A percentile compares a stretch with the other conserved stretches of the same genome.
phyloP scores from a whole-genome alignment of 1,139 yeast genomes.

The Meyerozyma sp. region DNA sequence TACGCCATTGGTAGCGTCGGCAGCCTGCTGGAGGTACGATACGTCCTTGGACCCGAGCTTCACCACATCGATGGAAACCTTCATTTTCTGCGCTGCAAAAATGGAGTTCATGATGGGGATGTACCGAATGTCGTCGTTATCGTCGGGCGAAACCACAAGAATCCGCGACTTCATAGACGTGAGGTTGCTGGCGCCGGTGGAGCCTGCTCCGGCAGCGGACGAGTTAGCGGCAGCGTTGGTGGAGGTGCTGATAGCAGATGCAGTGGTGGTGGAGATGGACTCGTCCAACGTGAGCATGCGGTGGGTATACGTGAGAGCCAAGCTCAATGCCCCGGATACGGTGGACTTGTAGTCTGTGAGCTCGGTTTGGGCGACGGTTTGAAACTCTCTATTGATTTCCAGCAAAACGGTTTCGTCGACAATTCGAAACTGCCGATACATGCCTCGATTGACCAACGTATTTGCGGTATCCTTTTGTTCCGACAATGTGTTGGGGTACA shows the following conservation, averaged over 20 bases:
- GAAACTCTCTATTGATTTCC: constrained; percentile 48
- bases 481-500: constrained; percentile 55
- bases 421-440: constrained; percentile 82
- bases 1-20: constrained; percentile 92
- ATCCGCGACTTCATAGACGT: constrained; percentile 62
- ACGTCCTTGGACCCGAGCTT: constrained; percentile 68
- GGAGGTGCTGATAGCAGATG: constrained; percentile 41
- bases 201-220: constrained; percentile 9
- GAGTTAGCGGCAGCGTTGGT: constrained; percentile 19
- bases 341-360: constrained; percentile 29
- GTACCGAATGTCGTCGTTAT: constrained; percentile 70
- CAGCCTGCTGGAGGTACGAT: constrained; percentile 89
- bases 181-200: constrained; percentile 14
- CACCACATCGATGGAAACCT: constrained; percentile 85
- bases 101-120: constrained; percentile 94
- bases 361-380: constrained; percentile 18
- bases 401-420: constrained; percentile 76
- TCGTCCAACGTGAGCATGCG: constrained; percentile 53
- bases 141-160: constrained; percentile 68
- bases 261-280: constrained; percentile 42
- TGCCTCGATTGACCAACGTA: constrained; percentile 30
- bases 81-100: constrained; percentile 92
- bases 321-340: constrained; percentile 72
- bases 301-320: constrained; percentile 77
- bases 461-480: constrained; percentile 7